phyloP scores from a whole-genome alignment of 306 rosid species.

The Lablab purpureus region DNA sequence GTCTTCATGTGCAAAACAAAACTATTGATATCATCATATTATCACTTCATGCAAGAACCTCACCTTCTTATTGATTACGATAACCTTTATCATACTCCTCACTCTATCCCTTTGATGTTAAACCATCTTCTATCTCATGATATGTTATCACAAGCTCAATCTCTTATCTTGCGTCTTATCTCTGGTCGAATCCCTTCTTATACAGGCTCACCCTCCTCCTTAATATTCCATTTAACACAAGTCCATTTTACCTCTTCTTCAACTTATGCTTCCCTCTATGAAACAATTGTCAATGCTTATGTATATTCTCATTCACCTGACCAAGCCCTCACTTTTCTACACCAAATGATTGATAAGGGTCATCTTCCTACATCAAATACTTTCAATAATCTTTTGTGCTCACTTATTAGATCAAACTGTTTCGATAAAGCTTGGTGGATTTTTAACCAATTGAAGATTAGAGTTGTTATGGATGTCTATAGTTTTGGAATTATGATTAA shows the following conservation, averaged over 20 bases:
- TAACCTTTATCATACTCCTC: conserved; percentile 56
- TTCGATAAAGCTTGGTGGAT: conserved; percentile 63
- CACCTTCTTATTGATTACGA: too few relatives aligned
- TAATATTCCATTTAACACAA: conserved; percentile 57
- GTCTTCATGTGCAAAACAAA: too few relatives aligned
- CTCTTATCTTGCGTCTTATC: conserved; percentile 58
- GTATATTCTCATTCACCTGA: conserved; percentile 59
- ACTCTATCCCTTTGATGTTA: conserved; percentile 62
- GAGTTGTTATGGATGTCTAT: conserved; percentile 57
- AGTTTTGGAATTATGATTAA: conserved; percentile 82
- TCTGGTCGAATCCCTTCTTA: conserved; percentile 58
- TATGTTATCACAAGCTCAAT: conserved; percentile 57
- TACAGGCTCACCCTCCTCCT: conserved; percentile 55
- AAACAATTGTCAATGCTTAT: conserved; percentile 65
- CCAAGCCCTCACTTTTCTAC: conserved; percentile 60
- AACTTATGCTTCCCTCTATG: conserved; percentile 43
- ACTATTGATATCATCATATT: too few relatives aligned
- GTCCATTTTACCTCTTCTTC: conserved; percentile 38
- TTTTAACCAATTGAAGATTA: conserved; percentile 55
- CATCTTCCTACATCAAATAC: conserved; percentile 59
- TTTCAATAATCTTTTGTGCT: conserved; percentile 63
- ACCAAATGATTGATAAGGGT: conserved; percentile 58
- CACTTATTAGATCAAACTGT: conserved; percentile 54
- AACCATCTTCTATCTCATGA: conserved; percentile 56
- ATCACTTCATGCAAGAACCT: too few relatives aligned